Evolutionary conservation across 2,329 filamentous ascomycete genomes (phyloP).

Genomic region (Periconia sp.): DNA sequence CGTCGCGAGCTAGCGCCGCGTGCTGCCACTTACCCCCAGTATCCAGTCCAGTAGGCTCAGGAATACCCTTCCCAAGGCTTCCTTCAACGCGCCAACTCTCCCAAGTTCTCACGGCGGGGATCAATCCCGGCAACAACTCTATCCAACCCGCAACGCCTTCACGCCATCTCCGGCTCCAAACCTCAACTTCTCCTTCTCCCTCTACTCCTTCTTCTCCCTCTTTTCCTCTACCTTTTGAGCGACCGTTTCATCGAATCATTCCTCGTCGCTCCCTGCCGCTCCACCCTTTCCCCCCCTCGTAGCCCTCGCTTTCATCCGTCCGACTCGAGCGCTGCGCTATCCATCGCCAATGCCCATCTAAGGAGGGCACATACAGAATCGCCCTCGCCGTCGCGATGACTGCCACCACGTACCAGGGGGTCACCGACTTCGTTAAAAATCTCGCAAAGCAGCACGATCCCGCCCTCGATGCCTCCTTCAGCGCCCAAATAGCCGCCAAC

Average conservation of each 20-base stretch:
- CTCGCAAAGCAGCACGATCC: constrained; percentile 52
- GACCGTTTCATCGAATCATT: not conserved
- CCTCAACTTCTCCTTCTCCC: constrained; percentile 3
- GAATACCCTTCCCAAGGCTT: not conserved
- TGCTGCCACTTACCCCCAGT: not conserved
- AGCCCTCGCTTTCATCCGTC: constrained; percentile 2
- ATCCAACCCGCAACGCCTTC: constrained; percentile 8
- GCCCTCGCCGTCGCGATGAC: constrained; percentile 30
- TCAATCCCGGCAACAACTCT: not conserved
- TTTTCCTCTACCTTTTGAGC: not conserved
- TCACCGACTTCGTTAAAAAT: constrained; percentile 49
- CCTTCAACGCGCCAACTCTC: not conserved
- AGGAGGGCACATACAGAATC: constrained; percentile 19
- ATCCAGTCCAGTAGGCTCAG: not conserved
- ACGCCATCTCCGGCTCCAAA: not conserved
- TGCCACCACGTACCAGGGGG: constrained; percentile 39
- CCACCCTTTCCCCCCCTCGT: not conserved
- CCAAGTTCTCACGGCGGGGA: not conserved
- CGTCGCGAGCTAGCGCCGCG: not conserved
- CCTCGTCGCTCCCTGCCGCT: not conserved
- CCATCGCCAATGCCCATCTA: constrained; percentile 40
- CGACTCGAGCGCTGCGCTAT: constrained; percentile 12
- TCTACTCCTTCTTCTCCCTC: not conserved
- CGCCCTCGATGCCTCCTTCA: constrained; percentile 46
- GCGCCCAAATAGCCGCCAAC: constrained; percentile 52